Conservation (phyloP, 345 rosid species). For the Salix viminalis region DNA sequence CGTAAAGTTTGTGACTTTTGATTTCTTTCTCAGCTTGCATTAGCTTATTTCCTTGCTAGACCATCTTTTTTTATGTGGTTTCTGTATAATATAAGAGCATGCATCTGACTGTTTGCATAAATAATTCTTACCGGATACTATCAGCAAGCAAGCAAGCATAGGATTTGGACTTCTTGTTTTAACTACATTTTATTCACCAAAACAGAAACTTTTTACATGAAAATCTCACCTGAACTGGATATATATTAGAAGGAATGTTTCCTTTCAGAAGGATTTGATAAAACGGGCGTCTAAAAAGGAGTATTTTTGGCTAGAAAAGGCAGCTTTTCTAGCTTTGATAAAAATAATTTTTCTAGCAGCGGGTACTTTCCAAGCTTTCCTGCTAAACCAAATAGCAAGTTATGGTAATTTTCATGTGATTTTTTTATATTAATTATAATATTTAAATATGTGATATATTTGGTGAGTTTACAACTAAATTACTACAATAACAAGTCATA, state of each 20-base stretch:
- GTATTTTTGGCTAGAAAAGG: no score
- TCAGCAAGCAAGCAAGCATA: not conserved
- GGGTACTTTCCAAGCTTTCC: no score
- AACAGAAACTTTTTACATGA: not conserved
- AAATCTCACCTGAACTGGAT: not conserved
- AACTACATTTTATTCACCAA: no score
- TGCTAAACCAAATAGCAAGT: not conserved
- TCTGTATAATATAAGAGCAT: not conserved
- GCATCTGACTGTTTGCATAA: not conserved
- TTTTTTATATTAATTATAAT: no score
- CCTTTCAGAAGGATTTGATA: not conserved
- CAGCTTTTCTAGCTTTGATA: no score
- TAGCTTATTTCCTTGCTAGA: not conserved
- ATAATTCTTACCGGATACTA: not conserved
- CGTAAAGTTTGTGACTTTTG: not conserved
- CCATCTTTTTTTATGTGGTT: not conserved
- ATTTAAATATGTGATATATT: not conserved
- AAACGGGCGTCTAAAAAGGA: no score
- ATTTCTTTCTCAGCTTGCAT: not conserved
- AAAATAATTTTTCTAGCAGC: no score
- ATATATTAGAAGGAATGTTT: not conserved
- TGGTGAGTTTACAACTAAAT: no score
- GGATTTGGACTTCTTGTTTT: not conserved
- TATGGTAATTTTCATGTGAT: not conserved
- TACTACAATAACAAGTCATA: not conserved